Base-by-base conservation (phyloP, 2,329 filamentous ascomycete species). In the Neofusicoccum kwambonambiense region DNA sequence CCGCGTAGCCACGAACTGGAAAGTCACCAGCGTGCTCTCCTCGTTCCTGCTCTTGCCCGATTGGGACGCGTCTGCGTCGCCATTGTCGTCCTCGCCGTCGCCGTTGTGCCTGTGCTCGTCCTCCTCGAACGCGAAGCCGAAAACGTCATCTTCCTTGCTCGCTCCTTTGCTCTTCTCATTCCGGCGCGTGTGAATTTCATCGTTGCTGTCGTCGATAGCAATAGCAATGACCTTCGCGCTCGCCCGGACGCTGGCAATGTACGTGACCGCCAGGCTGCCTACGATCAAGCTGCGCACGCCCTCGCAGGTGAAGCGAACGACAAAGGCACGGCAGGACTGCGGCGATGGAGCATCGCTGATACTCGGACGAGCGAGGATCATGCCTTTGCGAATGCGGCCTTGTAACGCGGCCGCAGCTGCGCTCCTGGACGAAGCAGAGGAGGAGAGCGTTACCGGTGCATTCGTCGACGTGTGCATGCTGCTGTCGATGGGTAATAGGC, bases 201-300 rank as follows among this genome's bases (percentile, higher is more conserved):
- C n/a, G 12, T 69, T 35, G 70, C 37, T 73, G 31, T 63, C 62
- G 37, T 70, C 71, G 1, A 67, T 15, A 7, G 71, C 69, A 13
- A 77, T 82, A 37, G 85, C 84, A 31, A 90, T 75, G 1, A 98
- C 86, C 66, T 90, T 89, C 0, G 92, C 93, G 0, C 90, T 87
- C 1, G 93, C 90, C 8, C 94, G 86, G 13, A 98, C 89, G 73
- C 93, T 97, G 17, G 92, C 92, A 45, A 93, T 87, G 72, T 97
- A 98, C 0, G 94, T 86, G 35, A 96, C 93, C 4, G 93, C 88
- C 39, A 89, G 82, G 45, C 85, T 89, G 1, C 91, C 90, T 0
- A 87, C 79, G 0, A 85, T 83, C 6, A 97, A 81, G 1, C 85
- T 81, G 27, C 84, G 85, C 0, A 89, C 85, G 56, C 89, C 86